Percentiles rank a stretch among this genome's conserved stretches.
Evolutionary conservation across 192 early-diverging fungal species (phyloP).

Genomic region (Coemansia asiatica): DNA sequence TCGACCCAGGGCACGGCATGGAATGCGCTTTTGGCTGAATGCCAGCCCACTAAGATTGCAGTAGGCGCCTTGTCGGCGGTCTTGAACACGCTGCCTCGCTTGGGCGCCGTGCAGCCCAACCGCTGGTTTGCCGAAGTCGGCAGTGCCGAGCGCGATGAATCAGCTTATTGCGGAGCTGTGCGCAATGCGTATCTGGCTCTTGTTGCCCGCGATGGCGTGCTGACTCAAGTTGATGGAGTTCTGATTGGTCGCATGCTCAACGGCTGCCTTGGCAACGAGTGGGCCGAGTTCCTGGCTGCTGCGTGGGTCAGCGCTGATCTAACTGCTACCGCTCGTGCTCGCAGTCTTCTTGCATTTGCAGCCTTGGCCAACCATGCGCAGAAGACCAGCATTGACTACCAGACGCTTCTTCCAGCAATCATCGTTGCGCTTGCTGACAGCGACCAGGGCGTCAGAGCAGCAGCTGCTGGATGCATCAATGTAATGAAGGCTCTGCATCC

Average conservation of each 20-base stretch:
- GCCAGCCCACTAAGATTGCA: constrained; percentile 10
- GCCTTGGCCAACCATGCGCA: constrained; percentile 42
- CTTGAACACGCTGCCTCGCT: constrained; percentile 11
- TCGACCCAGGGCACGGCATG: constrained; percentile 13
- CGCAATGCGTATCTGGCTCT: constrained; percentile 18
- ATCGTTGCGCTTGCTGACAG: constrained; percentile 65
- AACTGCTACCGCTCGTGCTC: constrained; percentile 26
- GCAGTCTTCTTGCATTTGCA: constrained; percentile 60
- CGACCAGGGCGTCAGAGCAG: constrained; percentile 60
- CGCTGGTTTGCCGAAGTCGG: constrained; percentile 23
- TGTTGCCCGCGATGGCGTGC: constrained; percentile 15
- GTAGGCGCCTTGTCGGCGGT: constrained; percentile 18
- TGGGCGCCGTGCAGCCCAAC: constrained; percentile 14
- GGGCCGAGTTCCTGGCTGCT: constrained; percentile 49
- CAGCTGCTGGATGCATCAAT: constrained; percentile 64
- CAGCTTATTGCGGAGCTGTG: constrained; percentile 19
- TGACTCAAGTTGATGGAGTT: constrained; percentile 18
- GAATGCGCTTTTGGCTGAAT: constrained; percentile 20
- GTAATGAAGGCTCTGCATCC: constrained; percentile 41
- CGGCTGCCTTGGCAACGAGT: constrained; percentile 28
- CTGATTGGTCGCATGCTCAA: constrained; percentile 37
- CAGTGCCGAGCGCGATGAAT: background rate
- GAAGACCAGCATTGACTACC: constrained; percentile 56
- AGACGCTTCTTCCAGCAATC: constrained; percentile 68
- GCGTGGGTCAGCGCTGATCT: constrained; percentile 21